Evolutionary conservation across 805 yeast genomes (phyloP).

Genomic region (Yueomyces sp.): DNA sequence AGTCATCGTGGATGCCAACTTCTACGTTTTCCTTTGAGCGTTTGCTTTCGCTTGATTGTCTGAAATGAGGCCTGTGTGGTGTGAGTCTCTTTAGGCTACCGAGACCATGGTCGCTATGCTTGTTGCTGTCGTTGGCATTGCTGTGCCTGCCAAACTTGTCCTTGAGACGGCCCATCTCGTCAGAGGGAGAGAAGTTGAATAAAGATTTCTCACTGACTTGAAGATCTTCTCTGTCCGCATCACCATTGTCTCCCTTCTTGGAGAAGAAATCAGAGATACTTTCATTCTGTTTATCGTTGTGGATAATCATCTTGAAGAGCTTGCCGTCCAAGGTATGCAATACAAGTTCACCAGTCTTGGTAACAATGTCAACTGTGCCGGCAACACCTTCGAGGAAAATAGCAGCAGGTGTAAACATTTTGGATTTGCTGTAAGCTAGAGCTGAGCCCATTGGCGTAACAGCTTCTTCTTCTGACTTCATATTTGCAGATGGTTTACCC

Average conservation of each 20-base stretch:
- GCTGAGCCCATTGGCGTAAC: neutral
- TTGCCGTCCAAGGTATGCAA: neutral
- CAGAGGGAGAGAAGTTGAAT: too few relatives aligned
- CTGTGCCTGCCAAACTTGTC: too few relatives aligned
- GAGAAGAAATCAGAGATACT: neutral
- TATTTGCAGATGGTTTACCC: slow-evolving; percentile 41
- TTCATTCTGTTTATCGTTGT: neutral
- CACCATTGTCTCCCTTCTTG: neutral
- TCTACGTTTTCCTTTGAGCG: too few relatives aligned
- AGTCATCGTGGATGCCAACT: too few relatives aligned
- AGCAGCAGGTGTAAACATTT: slow-evolving; percentile 24
- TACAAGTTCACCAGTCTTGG: neutral
- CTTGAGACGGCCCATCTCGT: too few relatives aligned
- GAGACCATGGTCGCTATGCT: too few relatives aligned
- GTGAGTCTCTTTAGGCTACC: too few relatives aligned
- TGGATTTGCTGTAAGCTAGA: neutral
- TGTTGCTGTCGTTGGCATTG: too few relatives aligned
- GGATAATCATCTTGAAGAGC: neutral
- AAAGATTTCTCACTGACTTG: too few relatives aligned
- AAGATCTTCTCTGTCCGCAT: neutral
- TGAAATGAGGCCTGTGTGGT: too few relatives aligned
- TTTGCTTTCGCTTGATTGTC: too few relatives aligned
- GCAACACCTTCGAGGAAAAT: slow-evolving; percentile 27
- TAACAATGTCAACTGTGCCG: slow-evolving; percentile 6
- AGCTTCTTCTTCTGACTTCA: slow-evolving; percentile 17